Base-by-base conservation (phyloP, 176 grass and related monocot species). In the Tuctoria greenei region DNA sequence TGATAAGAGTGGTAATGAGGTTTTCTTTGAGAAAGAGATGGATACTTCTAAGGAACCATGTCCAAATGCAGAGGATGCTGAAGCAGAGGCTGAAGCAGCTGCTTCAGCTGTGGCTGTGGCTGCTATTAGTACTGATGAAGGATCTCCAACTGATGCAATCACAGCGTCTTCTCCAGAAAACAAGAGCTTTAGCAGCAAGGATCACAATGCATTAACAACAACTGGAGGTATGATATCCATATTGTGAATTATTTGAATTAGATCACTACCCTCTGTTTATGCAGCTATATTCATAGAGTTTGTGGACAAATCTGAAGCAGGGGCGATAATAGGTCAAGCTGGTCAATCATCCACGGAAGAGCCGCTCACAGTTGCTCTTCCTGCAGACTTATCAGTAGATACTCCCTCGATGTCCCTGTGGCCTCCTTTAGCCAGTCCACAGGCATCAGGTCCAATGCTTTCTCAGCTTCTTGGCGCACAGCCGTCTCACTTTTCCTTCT, bases 351-450 rank as follows among this genome's bases (percentile, higher is more conserved):
- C 85, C 54, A 58, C 78, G 16, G 91, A 92, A 88, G 91, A 95
- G 63, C 83, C 82, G 3, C 73, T 95, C 35, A 80, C 77, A 14
- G 95, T 95, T 71, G 91, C 95, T 75, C 95, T 98, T 57, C 95
- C 95, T 67, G 95, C 91, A 51, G 95, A 98, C 84, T 81, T 98
- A 73, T 99, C 91, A 31, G 89, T 98, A 40, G 95, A 98, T 78
- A 95, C 95, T 82, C 79, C 89, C 28, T 72, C 82, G 47, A 90
- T 94, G 54, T 84, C 89, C 50, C 61, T 90, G 47, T 99, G 95
- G 95, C 91, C 89, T 70, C 78, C 88, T 72, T 64, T 99, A 67
- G 64, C 89, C 20, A 99, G 95, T 66, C 87, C 89, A 66, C 95
- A 95, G 71, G 79, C 87, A 45, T 83, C 91, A 44, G 85, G 80